Conservation (phyloP, 805 yeast species). For the Suhomyces sp. region DNA sequence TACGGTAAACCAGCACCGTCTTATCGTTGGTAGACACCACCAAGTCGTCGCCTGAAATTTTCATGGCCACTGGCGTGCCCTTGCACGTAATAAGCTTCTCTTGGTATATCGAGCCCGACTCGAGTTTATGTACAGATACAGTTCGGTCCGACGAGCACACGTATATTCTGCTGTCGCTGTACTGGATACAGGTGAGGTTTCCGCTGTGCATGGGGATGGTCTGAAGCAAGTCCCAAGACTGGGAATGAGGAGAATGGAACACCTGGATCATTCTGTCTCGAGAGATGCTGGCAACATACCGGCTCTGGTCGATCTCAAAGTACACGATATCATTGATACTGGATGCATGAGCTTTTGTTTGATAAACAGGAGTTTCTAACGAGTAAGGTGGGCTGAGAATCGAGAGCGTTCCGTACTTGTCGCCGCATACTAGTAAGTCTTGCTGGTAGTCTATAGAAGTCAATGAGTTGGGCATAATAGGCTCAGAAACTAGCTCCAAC, state of each 20-base stretch:
- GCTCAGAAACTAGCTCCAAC: constrained; percentile 23
- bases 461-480: constrained; percentile 38
- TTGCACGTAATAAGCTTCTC: constrained; percentile 51
- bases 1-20: constrained; percentile 39
- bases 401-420: constrained; percentile 44
- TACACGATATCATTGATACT: constrained; percentile 44
- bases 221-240: constrained; percentile 52
- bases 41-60: constrained; percentile 35
- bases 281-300: constrained; percentile 47
- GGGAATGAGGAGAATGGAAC: constrained; percentile 23
- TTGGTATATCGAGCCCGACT: constrained; percentile 23
- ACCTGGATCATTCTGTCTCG: constrained; percentile 65
- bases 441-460: constrained; percentile 36
- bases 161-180: constrained; percentile 31
- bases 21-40: constrained; percentile 54
- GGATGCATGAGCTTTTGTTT: constrained; percentile 50
- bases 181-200: constrained; percentile 41
- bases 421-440: constrained; percentile 41
- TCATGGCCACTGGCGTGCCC: constrained; percentile 48
- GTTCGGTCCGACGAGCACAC: constrained; percentile 65
- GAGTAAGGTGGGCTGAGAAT: constrained; percentile 13
- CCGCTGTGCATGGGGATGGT: constrained; percentile 61
- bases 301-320: constrained; percentile 24
- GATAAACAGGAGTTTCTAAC: constrained; percentile 10
- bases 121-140: constrained; percentile 48